These are phyloP conservation scores for Limonium bicolor DNA, from an alignment of 148 eudicot genomes.

Conservation along the genomic window DNA sequence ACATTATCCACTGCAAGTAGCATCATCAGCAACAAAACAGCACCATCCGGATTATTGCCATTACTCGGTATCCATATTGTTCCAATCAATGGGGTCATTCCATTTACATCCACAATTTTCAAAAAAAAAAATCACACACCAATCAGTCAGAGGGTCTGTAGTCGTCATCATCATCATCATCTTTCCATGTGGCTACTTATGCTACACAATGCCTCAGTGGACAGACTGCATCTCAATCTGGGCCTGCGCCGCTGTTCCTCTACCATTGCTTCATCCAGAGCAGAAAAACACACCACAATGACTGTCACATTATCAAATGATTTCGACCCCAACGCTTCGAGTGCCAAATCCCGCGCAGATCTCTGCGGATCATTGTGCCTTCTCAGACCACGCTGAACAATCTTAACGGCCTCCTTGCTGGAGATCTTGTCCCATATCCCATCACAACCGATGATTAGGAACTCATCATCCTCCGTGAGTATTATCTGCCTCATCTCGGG, in stretches of 20 bases:
- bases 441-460: constrained; percentile 75
- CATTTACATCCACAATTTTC: too few relatives aligned
- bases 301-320: constrained; percentile 70
- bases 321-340: constrained; percentile 56
- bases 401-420: constrained; percentile 66
- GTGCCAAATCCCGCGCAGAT: constrained; percentile 56
- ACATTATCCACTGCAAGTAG: too few relatives aligned
- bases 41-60: too few relatives aligned
- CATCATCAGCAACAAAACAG: too few relatives aligned
- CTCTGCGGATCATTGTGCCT: constrained; percentile 62
- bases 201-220: constrained; percentile 46
- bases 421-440: constrained; percentile 86
- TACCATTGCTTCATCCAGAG: constrained; percentile 19
- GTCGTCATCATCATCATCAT: constrained; percentile 13
- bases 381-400: constrained; percentile 55
- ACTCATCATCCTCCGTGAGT: constrained; percentile 73
- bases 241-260: constrained; percentile 21
- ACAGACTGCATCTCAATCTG: constrained; percentile 32
- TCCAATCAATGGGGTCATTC: too few relatives aligned
- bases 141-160: constrained; percentile 18
- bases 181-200: constrained; percentile 33
- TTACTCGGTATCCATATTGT: too few relatives aligned
- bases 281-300: constrained; percentile 45
- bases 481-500: constrained; percentile 47
- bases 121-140: too few relatives aligned